Percentiles rank a stretch among this genome's conserved stretches.
Conservation (phyloP, 441 rosid species). For the Corymbia calophylla region DNA sequence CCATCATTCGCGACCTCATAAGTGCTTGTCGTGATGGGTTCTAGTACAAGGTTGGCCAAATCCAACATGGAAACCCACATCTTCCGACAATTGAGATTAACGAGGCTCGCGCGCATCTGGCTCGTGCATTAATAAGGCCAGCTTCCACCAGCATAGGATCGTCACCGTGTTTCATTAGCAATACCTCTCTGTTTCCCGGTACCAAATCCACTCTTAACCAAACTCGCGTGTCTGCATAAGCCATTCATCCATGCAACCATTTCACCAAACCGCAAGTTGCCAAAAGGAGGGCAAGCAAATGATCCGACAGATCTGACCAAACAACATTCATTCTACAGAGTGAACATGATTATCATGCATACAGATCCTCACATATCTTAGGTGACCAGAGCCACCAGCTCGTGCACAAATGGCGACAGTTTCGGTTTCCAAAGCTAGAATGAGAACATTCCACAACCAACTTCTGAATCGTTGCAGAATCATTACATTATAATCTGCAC, state of each 20-base stretch:
- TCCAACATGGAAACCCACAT: fast-evolving
- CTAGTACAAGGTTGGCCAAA: not conserved
- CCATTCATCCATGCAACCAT: not conserved
- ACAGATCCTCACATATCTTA: not conserved
- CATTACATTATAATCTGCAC: not conserved
- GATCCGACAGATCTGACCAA: not conserved
- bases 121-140: not conserved
- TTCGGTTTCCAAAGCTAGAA: not conserved
- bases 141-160: not conserved
- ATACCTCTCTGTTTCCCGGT: not conserved
- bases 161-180: not conserved
- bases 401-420: not conserved
- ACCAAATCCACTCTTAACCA: not conserved
- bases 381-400: not conserved
- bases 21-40: not conserved
- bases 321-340: not conserved
- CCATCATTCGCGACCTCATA: not conserved
- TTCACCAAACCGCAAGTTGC: not conserved
- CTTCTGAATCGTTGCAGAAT: not conserved
- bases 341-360: not conserved
- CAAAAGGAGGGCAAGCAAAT: not conserved
- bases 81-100: not conserved
- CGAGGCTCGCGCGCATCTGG: not conserved
- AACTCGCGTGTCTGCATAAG: not conserved
- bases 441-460: not conserved